A percentile compares a stretch with the other conserved stretches of the same genome.
These are phyloP conservation scores for Tricholomella constricta DNA, from an alignment of 768 basidiomycete genomes.

Conservation along the genomic window DNA sequence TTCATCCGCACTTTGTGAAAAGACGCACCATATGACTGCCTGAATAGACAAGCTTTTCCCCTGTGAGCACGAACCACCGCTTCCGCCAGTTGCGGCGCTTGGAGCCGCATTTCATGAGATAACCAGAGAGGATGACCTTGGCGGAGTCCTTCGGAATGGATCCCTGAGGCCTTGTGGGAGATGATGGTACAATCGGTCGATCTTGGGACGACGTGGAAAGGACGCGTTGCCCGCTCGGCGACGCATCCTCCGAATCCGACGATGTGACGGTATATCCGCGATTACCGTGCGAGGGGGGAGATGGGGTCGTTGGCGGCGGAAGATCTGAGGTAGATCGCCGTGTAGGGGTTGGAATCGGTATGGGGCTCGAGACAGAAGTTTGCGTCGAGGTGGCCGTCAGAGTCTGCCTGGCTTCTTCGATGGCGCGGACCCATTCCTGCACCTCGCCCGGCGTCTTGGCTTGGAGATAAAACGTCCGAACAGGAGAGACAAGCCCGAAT, in stretches of 20 bases:
- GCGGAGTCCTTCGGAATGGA: conserved; percentile 52
- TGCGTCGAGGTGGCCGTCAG: conserved; percentile 66
- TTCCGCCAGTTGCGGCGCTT: conserved; percentile 96
- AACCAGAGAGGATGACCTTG: conserved; percentile 86
- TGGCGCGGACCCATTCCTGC: conserved; percentile 78
- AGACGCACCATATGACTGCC: conserved; percentile 91
- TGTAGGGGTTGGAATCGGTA: conserved; percentile 48
- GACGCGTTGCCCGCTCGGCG: conserved; percentile 44
- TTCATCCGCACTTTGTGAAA: background rate
- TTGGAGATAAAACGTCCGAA: conserved; percentile 90
- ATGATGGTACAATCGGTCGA: conserved; percentile 38
- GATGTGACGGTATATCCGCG: conserved; percentile 61
- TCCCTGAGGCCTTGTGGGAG: conserved; percentile 44
- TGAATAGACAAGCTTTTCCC: conserved; percentile 84
- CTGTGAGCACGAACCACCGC: conserved; percentile 94
- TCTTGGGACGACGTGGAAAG: conserved; percentile 49
- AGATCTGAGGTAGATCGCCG: conserved; percentile 26
- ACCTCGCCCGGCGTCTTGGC: conserved; percentile 74
- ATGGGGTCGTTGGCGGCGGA: conserved; percentile 44
- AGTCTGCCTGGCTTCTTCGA: conserved; percentile 73
- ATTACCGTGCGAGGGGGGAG: conserved; percentile 46
- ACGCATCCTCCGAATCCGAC: conserved; percentile 78
- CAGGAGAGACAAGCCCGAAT: conserved; percentile 89
- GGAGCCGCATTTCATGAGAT: conserved; percentile 95
- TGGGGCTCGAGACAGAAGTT: conserved; percentile 53